Evolutionary conservation across 2,329 filamentous ascomycete species (phyloP), one percentile per base, ranked within the genome.

Genomic region (Neoarthrinium moseri): DNA sequence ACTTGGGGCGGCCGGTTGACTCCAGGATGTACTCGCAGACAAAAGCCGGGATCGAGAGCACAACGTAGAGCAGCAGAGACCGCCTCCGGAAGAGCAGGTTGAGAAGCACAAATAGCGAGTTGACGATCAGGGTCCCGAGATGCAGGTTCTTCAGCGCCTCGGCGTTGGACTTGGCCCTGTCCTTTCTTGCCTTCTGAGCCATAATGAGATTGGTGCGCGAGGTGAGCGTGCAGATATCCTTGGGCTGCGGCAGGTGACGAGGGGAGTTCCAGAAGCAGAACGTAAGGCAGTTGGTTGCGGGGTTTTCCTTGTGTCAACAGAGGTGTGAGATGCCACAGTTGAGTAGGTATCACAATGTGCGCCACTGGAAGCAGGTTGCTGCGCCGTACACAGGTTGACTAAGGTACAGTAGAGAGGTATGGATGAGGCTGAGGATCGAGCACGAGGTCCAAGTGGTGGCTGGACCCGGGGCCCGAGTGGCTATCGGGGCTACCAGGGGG

Each of bases 21-120:
- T 99, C 94, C 51, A 99, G 85, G 58, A 90, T 84, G 62, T 89
- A 87, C 66, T 97, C 84, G 69, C 94, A 90, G 56, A 86, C 61
- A 43, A 95, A 76, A 43, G 86, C 83, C 0, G 94, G 94, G 0
- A 80, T 65, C 3, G 87, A 89, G 52, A 96, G 72, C 33, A 91
- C 51, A 48, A 82, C 63, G 68, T 95, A 99, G 49, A 82, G 73
- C 42, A 84, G 67, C 20, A 85, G 70, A 11, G 82, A 84, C 50
- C 84, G 86, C 26, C 80, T 75, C 49, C 76, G 74, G 60, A 86
- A 78, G 64, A 88, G 70, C 57, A 86, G 76, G 65, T 87, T 83
- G 49, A 86, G 78, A 42, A 90, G 62, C 48, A 95, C 74, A 73
- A 92, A 96, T 62, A 90, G 62, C 47, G 66, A 60, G 65, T 97